phyloP scores from a whole-genome alignment of 2,329 filamentous ascomycete genomes.

The Neofusicoccum laricinum region DNA sequence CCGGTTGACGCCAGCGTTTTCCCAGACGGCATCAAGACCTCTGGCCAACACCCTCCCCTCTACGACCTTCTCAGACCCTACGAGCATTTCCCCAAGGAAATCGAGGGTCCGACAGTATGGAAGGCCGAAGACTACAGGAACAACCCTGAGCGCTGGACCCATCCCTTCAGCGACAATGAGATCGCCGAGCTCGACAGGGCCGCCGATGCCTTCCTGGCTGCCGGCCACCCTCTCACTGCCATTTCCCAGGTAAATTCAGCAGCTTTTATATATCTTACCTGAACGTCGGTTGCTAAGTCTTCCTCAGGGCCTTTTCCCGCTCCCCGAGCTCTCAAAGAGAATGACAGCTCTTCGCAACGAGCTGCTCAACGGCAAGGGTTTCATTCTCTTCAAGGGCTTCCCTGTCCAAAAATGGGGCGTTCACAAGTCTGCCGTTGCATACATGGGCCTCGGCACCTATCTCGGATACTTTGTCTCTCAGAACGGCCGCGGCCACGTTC shows the following conservation, averaged over 20 bases:
- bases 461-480: constrained; percentile 86
- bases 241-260: constrained; percentile 55
- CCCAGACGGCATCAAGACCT: constrained; percentile 64
- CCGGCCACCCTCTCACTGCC: constrained; percentile 65
- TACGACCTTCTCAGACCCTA: constrained; percentile 66
- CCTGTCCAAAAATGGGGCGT: constrained; percentile 73
- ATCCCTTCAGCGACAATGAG: constrained; percentile 65
- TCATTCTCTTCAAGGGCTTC: constrained; percentile 85
- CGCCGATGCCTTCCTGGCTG: constrained; percentile 66
- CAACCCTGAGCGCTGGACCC: constrained; percentile 68
- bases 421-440: constrained; percentile 79
- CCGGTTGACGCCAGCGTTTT: constrained; percentile 45
- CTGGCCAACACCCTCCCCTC: constrained; percentile 70
- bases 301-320: constrained; percentile 55
- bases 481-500: constrained; percentile 78
- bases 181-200: constrained; percentile 64
- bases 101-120: constrained; percentile 73
- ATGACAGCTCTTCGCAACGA: constrained; percentile 60
- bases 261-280: too few relatives aligned
- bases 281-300: neutral
- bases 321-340: constrained; percentile 55
- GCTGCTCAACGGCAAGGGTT: constrained; percentile 80
- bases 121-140: constrained; percentile 61
- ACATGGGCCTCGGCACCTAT: constrained; percentile 82
- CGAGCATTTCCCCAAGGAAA: constrained; percentile 66